Evolutionary conservation across 257 asterid genomes (phyloP).

Genomic region (Mentha longifolia): DNA sequence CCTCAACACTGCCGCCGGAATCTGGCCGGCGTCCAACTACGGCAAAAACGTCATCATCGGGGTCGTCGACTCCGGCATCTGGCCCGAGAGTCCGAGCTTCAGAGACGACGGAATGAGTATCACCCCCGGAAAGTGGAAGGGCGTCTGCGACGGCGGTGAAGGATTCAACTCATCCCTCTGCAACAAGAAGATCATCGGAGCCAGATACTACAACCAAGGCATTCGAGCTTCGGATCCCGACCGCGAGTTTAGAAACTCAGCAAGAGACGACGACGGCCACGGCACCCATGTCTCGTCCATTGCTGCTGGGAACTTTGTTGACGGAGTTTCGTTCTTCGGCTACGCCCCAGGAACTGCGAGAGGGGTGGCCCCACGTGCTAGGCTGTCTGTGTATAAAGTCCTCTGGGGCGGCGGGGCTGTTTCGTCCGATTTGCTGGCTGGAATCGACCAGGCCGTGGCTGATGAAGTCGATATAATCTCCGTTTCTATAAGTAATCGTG

Average conservation of each 20-base stretch:
- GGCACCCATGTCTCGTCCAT: conserved; percentile 37
- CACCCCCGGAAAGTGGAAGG: conserved; percentile 33
- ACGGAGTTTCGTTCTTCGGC: conserved; percentile 30
- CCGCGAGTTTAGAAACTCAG: neutral
- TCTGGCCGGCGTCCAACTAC: conserved; percentile 25
- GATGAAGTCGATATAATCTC: conserved; percentile 47
- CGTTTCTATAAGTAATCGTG: conserved; percentile 13
- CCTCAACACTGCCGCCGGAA: conserved; percentile 15
- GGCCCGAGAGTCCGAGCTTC: conserved; percentile 43
- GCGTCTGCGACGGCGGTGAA: conserved; percentile 30
- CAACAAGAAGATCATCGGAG: conserved; percentile 40
- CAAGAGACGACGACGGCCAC: conserved; percentile 28
- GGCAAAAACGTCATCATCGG: conserved; percentile 39
- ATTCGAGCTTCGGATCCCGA: neutral
- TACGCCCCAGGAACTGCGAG: conserved; percentile 31
- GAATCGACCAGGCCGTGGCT: conserved; percentile 44
- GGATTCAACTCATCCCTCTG: conserved; percentile 36
- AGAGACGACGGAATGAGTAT: conserved; percentile 26
- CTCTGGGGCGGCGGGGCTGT: neutral
- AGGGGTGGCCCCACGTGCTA: conserved; percentile 32
- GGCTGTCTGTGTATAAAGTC: conserved; percentile 32
- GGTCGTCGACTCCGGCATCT: conserved; percentile 27
- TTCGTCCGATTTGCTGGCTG: conserved; percentile 35
- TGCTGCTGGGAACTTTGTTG: conserved; percentile 30
- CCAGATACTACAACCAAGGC: conserved; percentile 28